Conservation (phyloP, 176 grass and related monocot genomes). For the Bonia amplexicaulis region DNA sequence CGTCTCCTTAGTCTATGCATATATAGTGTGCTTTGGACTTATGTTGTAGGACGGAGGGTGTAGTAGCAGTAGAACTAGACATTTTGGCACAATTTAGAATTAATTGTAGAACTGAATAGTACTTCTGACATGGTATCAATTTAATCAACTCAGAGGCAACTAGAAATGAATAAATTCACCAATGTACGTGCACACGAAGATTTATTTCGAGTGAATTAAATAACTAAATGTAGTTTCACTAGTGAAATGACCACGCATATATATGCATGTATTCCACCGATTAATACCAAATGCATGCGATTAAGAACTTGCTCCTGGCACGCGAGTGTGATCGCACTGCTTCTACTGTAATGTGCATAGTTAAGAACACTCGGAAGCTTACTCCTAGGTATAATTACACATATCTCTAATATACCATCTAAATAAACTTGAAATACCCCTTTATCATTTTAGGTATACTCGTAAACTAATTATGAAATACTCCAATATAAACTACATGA, state of each 20-base stretch:
- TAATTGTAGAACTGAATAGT: background rate
- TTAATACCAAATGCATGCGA: conserved; percentile 4
- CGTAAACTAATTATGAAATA: too few species aligned
- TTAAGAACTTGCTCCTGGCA: conserved; percentile 2
- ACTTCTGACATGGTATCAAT: background rate
- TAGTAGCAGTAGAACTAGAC: background rate
- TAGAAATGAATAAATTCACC: background rate
- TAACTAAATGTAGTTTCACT: background rate
- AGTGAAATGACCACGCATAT: background rate
- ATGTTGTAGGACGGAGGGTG: too few species aligned
- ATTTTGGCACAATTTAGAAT: background rate
- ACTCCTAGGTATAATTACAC: too few species aligned
- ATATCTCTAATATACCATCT: too few species aligned
- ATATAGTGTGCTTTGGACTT: too few species aligned
- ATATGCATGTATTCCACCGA: background rate
- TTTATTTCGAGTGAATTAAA: background rate
- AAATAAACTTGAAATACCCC: too few species aligned
- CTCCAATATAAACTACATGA: too few species aligned
- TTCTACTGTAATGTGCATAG: background rate
- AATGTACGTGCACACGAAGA: background rate
- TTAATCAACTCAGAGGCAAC: background rate
- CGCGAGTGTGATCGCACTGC: background rate
- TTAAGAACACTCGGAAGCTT: background rate
- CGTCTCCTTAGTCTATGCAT: too few species aligned
- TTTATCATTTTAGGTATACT: too few species aligned